Evolutionary conservation across 495 filamentous ascomycete species (phyloP), one percentile per base, ranked within the genome.

Genomic region (Elasticomyces elasticus): DNA sequence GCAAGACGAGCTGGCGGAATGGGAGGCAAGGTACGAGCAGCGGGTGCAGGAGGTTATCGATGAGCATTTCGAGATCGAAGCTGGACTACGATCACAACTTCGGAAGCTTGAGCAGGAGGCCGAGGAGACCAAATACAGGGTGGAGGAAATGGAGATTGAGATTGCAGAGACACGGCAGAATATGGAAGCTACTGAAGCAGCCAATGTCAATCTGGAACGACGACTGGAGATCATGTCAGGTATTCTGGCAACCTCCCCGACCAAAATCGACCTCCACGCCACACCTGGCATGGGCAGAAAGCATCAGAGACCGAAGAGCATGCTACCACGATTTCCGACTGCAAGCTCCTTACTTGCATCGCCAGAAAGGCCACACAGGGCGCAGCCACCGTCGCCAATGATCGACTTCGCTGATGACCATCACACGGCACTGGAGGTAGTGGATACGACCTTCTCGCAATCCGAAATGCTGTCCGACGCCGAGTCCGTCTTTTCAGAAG

Each of bases 281-380:
- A 57, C 57, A 22, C 57, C 56, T 5, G 52, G 49, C 1, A 27
- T 17, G 19, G 5, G 25, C 2, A 47, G 40, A 22, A 48, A 26
- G 22, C 54, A 57, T 40, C 33, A 28, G 33, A 48, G 61, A 22
- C 61, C 61, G 5, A 56, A 60, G 50, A 57, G 52, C 6, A 63
- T 63, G 61, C 42, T 60, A 17, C 61, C 61, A 9, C 56, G 61
- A 5, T 60, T 63, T 25, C 61, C 61, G 17, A 63, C 61, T 1
- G 58, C 49, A 13, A 52, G 50, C 44, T 54, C 54, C 2, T 41
- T 57, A 12, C 13, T 40, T 24, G 31, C n/a, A 19, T 60, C 57
- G 5, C 57, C 61, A 10, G 44, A 56, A 28, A 41, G 51, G 26
- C 27, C 23, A 4, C 24, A 50, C 23, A 22, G 31, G 25, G 54